Base-by-base conservation (phyloP, 1,139 yeast species). In the Kodamaea suecica region DNA sequence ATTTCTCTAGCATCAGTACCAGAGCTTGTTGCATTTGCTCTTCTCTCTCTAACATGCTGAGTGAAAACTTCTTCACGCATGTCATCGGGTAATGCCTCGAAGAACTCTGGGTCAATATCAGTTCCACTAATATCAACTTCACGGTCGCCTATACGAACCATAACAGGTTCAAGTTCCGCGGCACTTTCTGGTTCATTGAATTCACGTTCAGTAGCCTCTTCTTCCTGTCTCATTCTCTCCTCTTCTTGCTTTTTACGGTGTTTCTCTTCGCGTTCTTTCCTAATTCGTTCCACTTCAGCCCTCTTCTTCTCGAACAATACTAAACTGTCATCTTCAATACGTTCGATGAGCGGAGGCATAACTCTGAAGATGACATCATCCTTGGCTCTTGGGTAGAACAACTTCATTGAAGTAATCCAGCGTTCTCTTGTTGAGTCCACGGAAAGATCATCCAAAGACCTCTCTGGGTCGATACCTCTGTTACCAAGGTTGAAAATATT, bases 41-140 rank as follows among this genome's bases (percentile, higher is more conserved):
- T 51, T 42, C 75, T 53, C 44, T 87, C 95, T 30, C 92, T 68
- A 4, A 88, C 68, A 53, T 88, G 95, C 48, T 88, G 95, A 0
- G 94, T 79, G 50, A 87, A 79, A 0, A 88, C 97, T 51, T 90
- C 97, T 45, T 88, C 95, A 35, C 96, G 70, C 84, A 90, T 84
- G 36, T 86, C 95, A 32, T 85, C 95, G 0, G 97, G 97, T 25
- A 90, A 68, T 0, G 96, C 97, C 47, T 83, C 85, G 44, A 90
- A 70, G 53, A 88, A 90, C 48, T 84, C 94, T 0, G 95, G 95
- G 58, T 90, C 97, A 40, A 90, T 87, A 38, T 87, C 97, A 3
- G 95, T 81, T 0, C 90, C 94, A 36, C 94, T 77, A 29, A 90
- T 84, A 54, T 90, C 95, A 23, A 90, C 90, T 38, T 80, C 81